Base-by-base conservation (phyloP, 257 asterid genomes). In the Nicotiana benthamiana region DNA sequence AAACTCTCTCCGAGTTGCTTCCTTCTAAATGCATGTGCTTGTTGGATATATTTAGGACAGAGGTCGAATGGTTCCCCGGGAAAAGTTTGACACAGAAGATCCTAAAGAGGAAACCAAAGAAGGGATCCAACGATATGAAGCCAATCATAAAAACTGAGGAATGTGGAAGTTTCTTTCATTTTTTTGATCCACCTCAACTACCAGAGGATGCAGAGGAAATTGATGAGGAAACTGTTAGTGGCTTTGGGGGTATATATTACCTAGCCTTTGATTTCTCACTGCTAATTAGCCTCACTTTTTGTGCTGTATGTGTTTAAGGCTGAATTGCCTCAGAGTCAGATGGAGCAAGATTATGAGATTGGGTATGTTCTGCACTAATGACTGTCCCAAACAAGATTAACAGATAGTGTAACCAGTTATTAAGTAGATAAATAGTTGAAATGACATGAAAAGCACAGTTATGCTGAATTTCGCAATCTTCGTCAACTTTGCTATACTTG, bases 291-390 rank as follows among this genome's bases (percentile, higher is more conserved):
- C 86, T 72, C 59, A 22, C 77, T 46, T 46, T 66, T 72, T 43
- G 60, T 46, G 77, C 9, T 10, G 20, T 72, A 46, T 22, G 59
- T 70, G 5, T 70, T 43, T 15, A 72, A 92, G 97, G 98, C 97
- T 52, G 95, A 93, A 82, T 94, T 90, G 80, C 97, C 93, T 64
- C 97, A 93, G 54, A 87, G 89, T 85, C 80, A 89, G 84, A 91
- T 95, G 95, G 98, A 95, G 80, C 98, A 95, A 84, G 98, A 93
- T 85, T 95, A 89, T 61, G 97, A 95, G 82, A 77, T 92, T 81
- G 98, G 97, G 97, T 89, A 78, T 88, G 93, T 86, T 5, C 75
- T 20, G 80, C 20, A 30, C 15, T 17, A 20, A 30, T 20, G 53
- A 60, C 36, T 51, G 17, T 9, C 59, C 22, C 3, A 18, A 34